Percentiles rank a stretch among this genome's conserved stretches.
Conservation (phyloP, 441 rosid species). For the Aquilaria agallochum region DNA sequence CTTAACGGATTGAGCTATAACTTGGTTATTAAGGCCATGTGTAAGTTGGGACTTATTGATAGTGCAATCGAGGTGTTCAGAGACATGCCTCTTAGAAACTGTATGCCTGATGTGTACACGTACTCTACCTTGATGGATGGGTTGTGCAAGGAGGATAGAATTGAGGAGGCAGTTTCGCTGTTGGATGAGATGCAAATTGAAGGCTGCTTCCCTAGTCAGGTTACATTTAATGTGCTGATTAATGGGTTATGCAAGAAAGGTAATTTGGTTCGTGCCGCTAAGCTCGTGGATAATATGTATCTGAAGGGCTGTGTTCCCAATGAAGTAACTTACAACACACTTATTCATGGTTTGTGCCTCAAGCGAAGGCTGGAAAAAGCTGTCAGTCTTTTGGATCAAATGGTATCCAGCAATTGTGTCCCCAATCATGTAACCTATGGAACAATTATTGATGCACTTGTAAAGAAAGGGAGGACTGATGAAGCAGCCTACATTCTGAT, state of each 20-base stretch:
- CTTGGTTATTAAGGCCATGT: conserved; percentile 64
- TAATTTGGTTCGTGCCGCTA: conserved; percentile 62
- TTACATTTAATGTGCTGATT: conserved; percentile 75
- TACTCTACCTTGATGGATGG: conserved; percentile 94
- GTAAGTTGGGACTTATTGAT: conserved; percentile 71
- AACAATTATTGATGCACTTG: conserved; percentile 79
- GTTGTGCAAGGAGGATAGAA: conserved; percentile 72
- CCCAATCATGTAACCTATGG: conserved; percentile 88
- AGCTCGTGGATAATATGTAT: conserved; percentile 90
- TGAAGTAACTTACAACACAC: conserved; percentile 79
- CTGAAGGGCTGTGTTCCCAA: conserved; percentile 86
- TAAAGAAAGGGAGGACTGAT: conserved; percentile 57
- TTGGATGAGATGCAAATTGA: conserved; percentile 96
- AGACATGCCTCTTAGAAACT: conserved; percentile 56
- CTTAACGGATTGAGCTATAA: conserved; percentile 78
- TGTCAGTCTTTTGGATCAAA: conserved; percentile 66
- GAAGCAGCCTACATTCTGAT: conserved; percentile 50
- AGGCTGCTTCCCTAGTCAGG: conserved; percentile 67
- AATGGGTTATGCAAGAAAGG: conserved; percentile 89
- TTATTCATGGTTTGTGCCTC: conserved; percentile 82
- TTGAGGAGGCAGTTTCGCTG: conserved; percentile 80
- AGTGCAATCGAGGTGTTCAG: conserved; percentile 65
- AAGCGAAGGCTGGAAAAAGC: conserved; percentile 88
- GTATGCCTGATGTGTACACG: conserved; percentile 72
- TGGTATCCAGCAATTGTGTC: conserved; percentile 65